Conservation (phyloP, 2,329 filamentous ascomycete species). For the Trichoderma cornu-damae region DNA sequence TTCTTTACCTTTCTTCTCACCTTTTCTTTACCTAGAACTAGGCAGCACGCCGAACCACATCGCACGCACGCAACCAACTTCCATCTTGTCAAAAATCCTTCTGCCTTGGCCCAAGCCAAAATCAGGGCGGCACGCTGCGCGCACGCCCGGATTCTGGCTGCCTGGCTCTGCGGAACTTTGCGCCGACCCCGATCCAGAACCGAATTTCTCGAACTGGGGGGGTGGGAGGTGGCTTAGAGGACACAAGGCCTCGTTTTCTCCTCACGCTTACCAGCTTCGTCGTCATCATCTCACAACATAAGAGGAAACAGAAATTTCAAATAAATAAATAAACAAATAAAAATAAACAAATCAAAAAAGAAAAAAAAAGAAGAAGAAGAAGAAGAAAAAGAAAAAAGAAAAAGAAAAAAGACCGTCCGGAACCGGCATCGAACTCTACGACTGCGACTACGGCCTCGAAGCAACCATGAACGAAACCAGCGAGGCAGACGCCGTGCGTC, state of each 20-base stretch:
- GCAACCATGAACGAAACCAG: slow-evolving; percentile 1
- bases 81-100: too few species aligned
- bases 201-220: too few species aligned
- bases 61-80: too few species aligned
- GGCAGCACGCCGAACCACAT: too few species aligned
- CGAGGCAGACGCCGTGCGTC: slow-evolving; percentile 37
- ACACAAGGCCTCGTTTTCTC: not conserved
- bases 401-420: not conserved
- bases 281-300: too few species aligned
- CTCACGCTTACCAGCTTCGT: too few species aligned
- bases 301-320: too few species aligned
- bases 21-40: too few species aligned
- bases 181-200: not conserved
- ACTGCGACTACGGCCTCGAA: not conserved
- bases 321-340: not conserved
- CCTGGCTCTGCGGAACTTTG: not conserved
- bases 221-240: not conserved
- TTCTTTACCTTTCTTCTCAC: too few species aligned
- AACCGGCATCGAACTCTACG: not conserved
- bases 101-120: not conserved
- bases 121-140: not conserved
- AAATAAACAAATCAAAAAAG: too few species aligned
- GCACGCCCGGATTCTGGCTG: not conserved
- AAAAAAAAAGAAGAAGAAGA: too few species aligned
- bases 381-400: too few species aligned